phyloP scores from a whole-genome alignment of 108 stramenopile genomes.

The Skeletonema costatum region DNA sequence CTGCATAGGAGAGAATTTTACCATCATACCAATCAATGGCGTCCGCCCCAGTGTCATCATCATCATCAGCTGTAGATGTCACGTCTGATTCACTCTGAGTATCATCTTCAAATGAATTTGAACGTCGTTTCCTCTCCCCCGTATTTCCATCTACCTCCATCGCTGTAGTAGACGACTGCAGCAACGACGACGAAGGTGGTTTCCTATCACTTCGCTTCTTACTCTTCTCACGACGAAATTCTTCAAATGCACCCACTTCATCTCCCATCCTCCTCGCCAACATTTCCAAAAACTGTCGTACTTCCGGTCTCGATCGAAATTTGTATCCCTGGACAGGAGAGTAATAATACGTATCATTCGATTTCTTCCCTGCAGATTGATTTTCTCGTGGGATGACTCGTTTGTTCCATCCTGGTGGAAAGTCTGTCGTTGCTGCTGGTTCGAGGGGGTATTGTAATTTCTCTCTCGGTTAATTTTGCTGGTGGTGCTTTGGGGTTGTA shows the following conservation, averaged over 20 bases:
- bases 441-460: slow-evolving; percentile 9
- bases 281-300: slow-evolving; percentile 11
- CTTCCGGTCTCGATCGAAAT: slow-evolving; percentile 33
- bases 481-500: neutral
- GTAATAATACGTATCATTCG: slow-evolving; percentile 20
- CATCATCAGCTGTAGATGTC: slow-evolving; percentile 16
- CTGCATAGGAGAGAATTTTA: slow-evolving; percentile 42
- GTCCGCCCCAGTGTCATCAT: slow-evolving; percentile 43
- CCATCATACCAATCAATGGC: slow-evolving; percentile 87
- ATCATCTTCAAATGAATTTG: slow-evolving; percentile 18
- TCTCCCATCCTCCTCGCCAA: slow-evolving; percentile 3
- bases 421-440: slow-evolving; percentile 22
- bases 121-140: slow-evolving; percentile 7
- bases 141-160: neutral
- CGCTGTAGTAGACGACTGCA: neutral
- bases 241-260: slow-evolving; percentile 19
- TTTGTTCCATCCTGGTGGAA: slow-evolving; percentile 28
- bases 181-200: neutral
- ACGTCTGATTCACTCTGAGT: slow-evolving; percentile 1
- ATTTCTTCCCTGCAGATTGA: neutral
- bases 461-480: slow-evolving; percentile 6
- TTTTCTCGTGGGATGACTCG: slow-evolving; percentile 12
- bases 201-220: neutral
- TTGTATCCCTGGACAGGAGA: slow-evolving; percentile 18
- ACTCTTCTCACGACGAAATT: slow-evolving; percentile 1